These are phyloP conservation scores for Wickerhamomyces sydowiorum DNA, from an alignment of 805 yeast species.

Conservation along the genomic window DNA sequence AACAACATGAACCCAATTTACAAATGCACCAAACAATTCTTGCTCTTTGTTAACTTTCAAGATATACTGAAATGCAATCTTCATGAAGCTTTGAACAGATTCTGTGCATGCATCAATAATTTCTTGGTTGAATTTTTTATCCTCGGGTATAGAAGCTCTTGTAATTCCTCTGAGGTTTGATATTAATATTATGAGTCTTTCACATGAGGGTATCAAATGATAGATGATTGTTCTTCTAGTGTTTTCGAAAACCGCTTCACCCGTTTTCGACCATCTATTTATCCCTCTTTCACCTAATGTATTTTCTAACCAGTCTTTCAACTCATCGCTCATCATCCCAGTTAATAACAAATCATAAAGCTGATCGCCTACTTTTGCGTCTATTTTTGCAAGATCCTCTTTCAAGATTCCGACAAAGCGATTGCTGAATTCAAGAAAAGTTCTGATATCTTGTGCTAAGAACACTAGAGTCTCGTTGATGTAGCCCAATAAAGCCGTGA, in stretches of 20 bases:
- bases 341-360: slow-evolving; percentile 46
- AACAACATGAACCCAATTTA: slow-evolving; percentile 34
- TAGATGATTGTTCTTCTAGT: slow-evolving; percentile 41
- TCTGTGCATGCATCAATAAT: slow-evolving; percentile 7
- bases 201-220: slow-evolving; percentile 48
- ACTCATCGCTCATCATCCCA: slow-evolving; percentile 43
- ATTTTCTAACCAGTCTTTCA: slow-evolving; percentile 57
- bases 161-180: slow-evolving; percentile 35
- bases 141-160: slow-evolving; percentile 21
- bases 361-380: slow-evolving; percentile 30
- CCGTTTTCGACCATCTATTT: slow-evolving; percentile 46
- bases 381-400: slow-evolving; percentile 24
- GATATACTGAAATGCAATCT: slow-evolving; percentile 29
- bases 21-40: slow-evolving; percentile 35
- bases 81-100: slow-evolving; percentile 20
- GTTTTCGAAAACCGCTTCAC: slow-evolving; percentile 45
- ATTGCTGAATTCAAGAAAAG: slow-evolving; percentile 31
- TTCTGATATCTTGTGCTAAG: slow-evolving; percentile 26
- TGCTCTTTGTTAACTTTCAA: slow-evolving; percentile 42
- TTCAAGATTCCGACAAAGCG: slow-evolving; percentile 30
- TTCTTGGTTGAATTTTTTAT: slow-evolving; percentile 3
- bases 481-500: slow-evolving; percentile 24
- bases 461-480: slow-evolving; percentile 27
- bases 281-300: slow-evolving; percentile 64
- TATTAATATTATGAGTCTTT: slow-evolving; percentile 44